Base-by-base conservation (phyloP, 1,284 basidiomycete genomes). In the Taiwanofungus camphoratus region DNA sequence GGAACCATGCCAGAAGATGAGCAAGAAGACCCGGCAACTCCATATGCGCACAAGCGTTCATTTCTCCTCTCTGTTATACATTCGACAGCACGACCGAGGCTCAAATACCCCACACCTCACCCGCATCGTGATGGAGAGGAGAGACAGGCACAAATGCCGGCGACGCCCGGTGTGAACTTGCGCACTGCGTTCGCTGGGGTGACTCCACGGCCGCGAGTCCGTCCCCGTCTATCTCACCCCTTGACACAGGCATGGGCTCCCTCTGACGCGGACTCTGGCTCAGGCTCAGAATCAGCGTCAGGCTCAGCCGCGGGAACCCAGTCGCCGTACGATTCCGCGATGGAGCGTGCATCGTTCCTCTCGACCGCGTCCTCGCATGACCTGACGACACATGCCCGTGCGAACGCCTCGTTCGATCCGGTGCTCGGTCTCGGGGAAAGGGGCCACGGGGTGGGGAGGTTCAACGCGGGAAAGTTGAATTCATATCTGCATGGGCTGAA, bases 301-400 rank as follows among this genome's bases (percentile, higher is more conserved):
- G 56, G 46, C 34, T 49, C 55, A 13, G 22, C 13, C 37, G 16
- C 36, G 12, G 36, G 30, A 7, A 22, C 41, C 1, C 42, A 52
- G 29, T 52, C 53, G 15, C 57, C 56, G 6, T 58, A 62, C 44
- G 60, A 60, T 35, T 41, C 49, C 12, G 50, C 39, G 3, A 40
- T 41, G 36, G 78, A 79, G 39, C 68, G 69, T 24, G 73, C 67
- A 2, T 87, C 86, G 0, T 79, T 85, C 61, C 69, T 86, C 31
- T 90, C 87, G 3, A 87, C 83, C 0, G 76, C 84, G 3, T 90
- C 88, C 1, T 90, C 88, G 18, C 85, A 91, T 49, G 90, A 92
- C 58, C 67, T 92, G 29, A 88, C 86, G 2, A 79, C 82, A 5
- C 81, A 88, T 54, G 79, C 77, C 23, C 79, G 85, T 7, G 84